Evolutionary conservation across 345 rosid species (phyloP).

Genomic region (Rhodamnia rubescens): DNA sequence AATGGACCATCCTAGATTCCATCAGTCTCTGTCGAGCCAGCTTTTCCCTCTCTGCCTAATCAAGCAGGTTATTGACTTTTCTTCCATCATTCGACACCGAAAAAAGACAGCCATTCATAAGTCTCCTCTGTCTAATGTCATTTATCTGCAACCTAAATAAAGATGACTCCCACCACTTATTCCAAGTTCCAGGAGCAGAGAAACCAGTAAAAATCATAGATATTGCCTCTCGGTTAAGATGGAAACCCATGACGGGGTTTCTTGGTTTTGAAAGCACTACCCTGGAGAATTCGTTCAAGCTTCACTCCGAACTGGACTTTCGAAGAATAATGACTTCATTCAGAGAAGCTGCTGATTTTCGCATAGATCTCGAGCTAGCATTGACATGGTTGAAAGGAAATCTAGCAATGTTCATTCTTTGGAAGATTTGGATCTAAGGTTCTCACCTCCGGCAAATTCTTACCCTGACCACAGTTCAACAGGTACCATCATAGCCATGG

Average conservation of each 20-base stretch:
- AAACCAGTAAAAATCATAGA: background rate
- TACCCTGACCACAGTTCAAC: background rate
- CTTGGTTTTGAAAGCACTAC: background rate
- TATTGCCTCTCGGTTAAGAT: background rate
- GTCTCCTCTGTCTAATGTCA: background rate
- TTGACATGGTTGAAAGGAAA: background rate
- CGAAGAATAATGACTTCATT: background rate
- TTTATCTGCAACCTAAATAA: background rate
- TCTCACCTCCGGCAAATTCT: background rate
- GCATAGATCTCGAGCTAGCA: background rate
- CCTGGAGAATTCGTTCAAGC: background rate
- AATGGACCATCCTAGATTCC: background rate
- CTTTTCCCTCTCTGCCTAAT: background rate
- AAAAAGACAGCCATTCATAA: background rate
- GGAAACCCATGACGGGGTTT: background rate
- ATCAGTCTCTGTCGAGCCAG: background rate
- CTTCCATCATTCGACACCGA: background rate
- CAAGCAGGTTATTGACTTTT: background rate
- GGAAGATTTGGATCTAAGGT: background rate
- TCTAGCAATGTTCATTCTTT: background rate
- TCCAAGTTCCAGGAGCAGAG: background rate
- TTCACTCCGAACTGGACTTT: background rate
- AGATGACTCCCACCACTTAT: background rate
- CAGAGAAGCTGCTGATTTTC: background rate
- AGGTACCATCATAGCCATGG: background rate